A percentile compares a stretch with the other conserved stretches of the same genome.
Conservation (phyloP, 257 asterid genomes). For the Scutellaria minor region DNA sequence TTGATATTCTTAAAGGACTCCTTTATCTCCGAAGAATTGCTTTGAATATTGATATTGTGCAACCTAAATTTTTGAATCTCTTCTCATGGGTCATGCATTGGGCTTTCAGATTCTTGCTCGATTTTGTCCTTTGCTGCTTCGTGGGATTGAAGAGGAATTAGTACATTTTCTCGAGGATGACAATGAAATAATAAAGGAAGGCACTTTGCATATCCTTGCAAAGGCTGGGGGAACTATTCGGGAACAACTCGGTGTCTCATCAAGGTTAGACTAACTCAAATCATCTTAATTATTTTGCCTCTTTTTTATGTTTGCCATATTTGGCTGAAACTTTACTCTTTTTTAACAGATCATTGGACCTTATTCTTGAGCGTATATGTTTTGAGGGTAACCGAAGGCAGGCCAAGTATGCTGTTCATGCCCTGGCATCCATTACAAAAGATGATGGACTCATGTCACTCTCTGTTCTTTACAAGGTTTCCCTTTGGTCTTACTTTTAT, state of each 20-base stretch:
- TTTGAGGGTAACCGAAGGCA: slow-evolving; percentile 98
- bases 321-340: slow-evolving; percentile 37
- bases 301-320: background rate
- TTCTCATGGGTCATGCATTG: slow-evolving; percentile 35
- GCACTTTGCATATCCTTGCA: slow-evolving; percentile 92
- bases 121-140: slow-evolving; percentile 81
- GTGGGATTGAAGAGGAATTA: slow-evolving; percentile 89
- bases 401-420: slow-evolving; percentile 98
- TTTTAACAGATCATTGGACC: slow-evolving; percentile 82
- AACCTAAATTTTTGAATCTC: slow-evolving; percentile 20
- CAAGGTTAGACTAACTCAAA: slow-evolving; percentile 58
- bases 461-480: slow-evolving; percentile 98
- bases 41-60: background rate
- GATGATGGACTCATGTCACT: slow-evolving; percentile 99
- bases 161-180: slow-evolving; percentile 93
- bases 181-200: slow-evolving; percentile 96
- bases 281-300: slow-evolving; percentile 14
- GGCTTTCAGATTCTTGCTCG: slow-evolving; percentile 88
- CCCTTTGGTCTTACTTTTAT: slow-evolving; percentile 18
- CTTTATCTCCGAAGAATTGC: background rate
- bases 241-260: slow-evolving; percentile 91
- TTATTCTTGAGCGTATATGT: slow-evolving; percentile 96
- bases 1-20: slow-evolving; percentile 29
- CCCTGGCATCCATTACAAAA: slow-evolving; percentile 94
- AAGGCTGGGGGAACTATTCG: slow-evolving; percentile 98